Base-by-base conservation (phyloP, 192 early-diverging fungal genomes). In the Coemansia aciculifera region DNA sequence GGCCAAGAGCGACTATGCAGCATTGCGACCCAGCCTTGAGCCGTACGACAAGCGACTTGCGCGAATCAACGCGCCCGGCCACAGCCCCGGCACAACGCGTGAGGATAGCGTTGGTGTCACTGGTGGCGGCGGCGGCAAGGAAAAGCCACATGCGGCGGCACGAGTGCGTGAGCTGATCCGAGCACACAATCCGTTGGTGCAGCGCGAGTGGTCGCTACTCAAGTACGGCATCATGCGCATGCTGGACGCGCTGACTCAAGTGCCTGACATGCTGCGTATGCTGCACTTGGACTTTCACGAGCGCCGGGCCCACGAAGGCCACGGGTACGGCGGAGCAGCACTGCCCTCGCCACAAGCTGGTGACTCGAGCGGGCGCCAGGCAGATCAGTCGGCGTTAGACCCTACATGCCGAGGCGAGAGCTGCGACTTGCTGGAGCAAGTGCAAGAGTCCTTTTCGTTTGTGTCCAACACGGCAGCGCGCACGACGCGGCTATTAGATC, bases 381-480 rank as follows among this genome's bases (percentile, higher is more conserved):
- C 13, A 3, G 40, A 49, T 0, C 46, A 23, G 46, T 49, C 46
- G 46, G 19, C 8, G 9, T 4, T 21, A 9, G 54, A 57, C 17
- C 6, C 15, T 0, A 38, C 43, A 1, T 83, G 76, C 39, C 70
- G 66, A 5, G 76, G 75, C 32, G 71, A 56, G 19, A 69, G 36
- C 59, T 83, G 81, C 42, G 76, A 77, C 11, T 64, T 75, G 43
- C 51, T 85, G 37, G 79, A 85, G 59, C 72, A 71, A 23, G 66
- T 79, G 34, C 79, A 85, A 37, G 78, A 81, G 51, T 64, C 72
- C 8, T 85, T 85, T 40, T 54, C 63, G 29, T 85, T 85, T 73
- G 79, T 75, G 29, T 81, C 75, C 29, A 77, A 78, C 68, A 91
- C 92, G 49, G 89, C 90, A 13, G 75, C 85, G 49, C 86, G 87